Conservation (phyloP, 148 eudicot species). For the Rhododendron henanense region DNA sequence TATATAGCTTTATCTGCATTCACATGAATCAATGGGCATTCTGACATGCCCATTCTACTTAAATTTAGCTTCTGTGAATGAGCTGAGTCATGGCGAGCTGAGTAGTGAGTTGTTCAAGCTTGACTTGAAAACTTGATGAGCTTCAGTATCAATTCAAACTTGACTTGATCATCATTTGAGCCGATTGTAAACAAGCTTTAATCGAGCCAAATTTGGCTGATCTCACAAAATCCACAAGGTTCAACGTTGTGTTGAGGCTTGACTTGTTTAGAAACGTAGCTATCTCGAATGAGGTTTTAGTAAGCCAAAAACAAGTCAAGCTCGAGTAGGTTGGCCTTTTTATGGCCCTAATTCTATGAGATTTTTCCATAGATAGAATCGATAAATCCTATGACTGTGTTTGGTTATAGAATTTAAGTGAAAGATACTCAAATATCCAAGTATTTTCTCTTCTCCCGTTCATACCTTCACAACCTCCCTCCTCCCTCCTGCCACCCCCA, state of each 20-base stretch:
- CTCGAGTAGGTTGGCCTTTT: neutral
- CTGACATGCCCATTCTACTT: neutral
- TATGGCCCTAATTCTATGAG: neutral
- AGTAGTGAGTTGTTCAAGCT: neutral
- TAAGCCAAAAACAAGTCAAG: neutral
- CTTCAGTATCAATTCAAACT: neutral
- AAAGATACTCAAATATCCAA: neutral
- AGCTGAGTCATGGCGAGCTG: neutral
- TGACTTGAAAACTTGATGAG: neutral
- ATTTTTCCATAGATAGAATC: neutral
- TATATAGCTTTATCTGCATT: neutral
- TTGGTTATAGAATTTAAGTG: neutral
- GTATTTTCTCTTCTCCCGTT: neutral
- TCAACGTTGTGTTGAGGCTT: neutral
- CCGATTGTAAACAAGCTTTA: neutral
- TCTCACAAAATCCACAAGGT: neutral
- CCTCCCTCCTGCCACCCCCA: neutral
- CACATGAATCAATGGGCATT: neutral
- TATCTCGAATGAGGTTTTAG: neutral
- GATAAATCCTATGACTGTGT: neutral
- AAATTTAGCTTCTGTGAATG: neutral
- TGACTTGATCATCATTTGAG: neutral
- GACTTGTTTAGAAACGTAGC: neutral
- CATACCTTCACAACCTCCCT: neutral
- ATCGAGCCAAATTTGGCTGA: neutral